A percentile compares a stretch with the other conserved stretches of the same genome.
These are phyloP conservation scores for Aspergillus conjunctus DNA, from an alignment of 495 filamentous ascomycete genomes.

Conservation along the genomic window DNA sequence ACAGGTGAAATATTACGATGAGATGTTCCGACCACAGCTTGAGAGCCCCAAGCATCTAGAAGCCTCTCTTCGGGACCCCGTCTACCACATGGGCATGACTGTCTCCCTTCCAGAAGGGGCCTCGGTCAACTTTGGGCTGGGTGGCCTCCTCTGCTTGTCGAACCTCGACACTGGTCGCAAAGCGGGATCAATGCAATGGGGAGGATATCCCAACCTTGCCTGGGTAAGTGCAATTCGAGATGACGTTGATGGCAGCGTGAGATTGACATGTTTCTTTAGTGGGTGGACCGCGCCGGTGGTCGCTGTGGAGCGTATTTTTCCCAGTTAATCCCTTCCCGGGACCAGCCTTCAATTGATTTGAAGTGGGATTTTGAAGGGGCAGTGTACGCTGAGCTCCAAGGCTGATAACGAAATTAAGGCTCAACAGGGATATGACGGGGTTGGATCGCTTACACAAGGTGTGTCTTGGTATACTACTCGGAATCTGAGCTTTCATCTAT, in stretches of 20 bases:
- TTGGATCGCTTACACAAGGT: background rate
- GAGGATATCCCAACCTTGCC: background rate
- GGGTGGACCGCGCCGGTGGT: background rate
- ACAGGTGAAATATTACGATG: background rate
- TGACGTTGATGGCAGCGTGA: background rate
- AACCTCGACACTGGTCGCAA: background rate
- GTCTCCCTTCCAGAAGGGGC: background rate
- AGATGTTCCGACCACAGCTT: background rate
- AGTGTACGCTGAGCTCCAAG: background rate
- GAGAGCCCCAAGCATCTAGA: background rate
- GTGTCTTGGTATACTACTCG: too few relatives aligned
- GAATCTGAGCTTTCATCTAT: too few relatives aligned
- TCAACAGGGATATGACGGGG: background rate
- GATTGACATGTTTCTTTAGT: background rate
- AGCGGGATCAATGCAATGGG: background rate
- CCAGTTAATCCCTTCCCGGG: background rate
- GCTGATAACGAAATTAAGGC: background rate
- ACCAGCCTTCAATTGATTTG: background rate
- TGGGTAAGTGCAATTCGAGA: background rate
- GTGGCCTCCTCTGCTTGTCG: background rate
- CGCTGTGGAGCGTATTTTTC: background rate
- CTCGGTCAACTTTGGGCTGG: background rate
- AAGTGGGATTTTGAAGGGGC: background rate
- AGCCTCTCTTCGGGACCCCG: background rate
- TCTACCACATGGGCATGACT: background rate